Evolutionary conservation across 805 yeast species (phyloP).

Genomic region (Yarrowia sp.): DNA sequence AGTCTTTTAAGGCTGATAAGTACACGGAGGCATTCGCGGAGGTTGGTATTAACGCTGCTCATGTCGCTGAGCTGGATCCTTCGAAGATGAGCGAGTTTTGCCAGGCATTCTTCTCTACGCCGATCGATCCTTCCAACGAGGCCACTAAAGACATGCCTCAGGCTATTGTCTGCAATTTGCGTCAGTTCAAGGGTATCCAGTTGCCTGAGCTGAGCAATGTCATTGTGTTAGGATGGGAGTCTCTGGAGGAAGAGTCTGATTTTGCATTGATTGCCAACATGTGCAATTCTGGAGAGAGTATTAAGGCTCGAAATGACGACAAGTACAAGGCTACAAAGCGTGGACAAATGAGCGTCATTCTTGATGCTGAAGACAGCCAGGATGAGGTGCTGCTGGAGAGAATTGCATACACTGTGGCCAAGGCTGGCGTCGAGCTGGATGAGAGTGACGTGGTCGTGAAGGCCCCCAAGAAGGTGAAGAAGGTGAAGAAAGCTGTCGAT

Average conservation of each 20-base stretch:
- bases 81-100: neutral
- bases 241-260: slow-evolving; percentile 20
- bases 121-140: neutral
- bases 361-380: neutral
- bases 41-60: slow-evolving; percentile 18
- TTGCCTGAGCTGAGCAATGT: slow-evolving; percentile 2
- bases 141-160: slow-evolving; percentile 15
- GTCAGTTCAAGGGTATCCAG: slow-evolving; percentile 10
- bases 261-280: slow-evolving; percentile 8
- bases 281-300: slow-evolving; percentile 14
- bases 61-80: slow-evolving; percentile 18
- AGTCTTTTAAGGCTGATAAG: slow-evolving; percentile 12
- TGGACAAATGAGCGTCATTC: neutral
- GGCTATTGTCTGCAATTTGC: slow-evolving; percentile 7
- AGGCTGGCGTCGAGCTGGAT: slow-evolving; percentile 2
- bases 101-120: slow-evolving; percentile 1
- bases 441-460: neutral
- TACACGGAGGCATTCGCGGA: slow-evolving; percentile 13
- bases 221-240: slow-evolving; percentile 18
- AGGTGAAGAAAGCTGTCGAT: neutral
- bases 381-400: slow-evolving; percentile 21
- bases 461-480: neutral
- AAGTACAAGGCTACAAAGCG: neutral
- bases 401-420: slow-evolving; percentile 10
- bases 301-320: slow-evolving; percentile 6